Evolutionary conservation across 352 stramenopile genomes (phyloP), one percentile per base, ranked within the genome.

Genomic region (Globisporangium apiculatum): DNA sequence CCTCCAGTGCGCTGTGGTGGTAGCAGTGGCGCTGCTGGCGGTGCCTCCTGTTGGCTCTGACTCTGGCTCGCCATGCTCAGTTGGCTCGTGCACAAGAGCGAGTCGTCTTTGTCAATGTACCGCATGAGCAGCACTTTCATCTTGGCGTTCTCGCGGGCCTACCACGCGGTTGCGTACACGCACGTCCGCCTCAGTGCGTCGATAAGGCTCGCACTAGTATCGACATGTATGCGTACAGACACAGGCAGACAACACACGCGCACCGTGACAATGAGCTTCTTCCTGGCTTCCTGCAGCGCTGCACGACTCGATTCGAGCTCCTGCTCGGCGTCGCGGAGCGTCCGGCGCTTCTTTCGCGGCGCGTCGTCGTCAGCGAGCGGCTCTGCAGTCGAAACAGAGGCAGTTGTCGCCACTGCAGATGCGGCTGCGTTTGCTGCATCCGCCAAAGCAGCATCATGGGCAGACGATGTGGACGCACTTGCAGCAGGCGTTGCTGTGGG

Each of bases 101-200:
- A 89, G 57, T 92, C 77, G 60, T 92, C 84, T 54, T 86, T 87
- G 18, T 94, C 79, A 49, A 94, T 89, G 70, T 94, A 92, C 52
- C 87, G 89, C 77, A 90, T 83, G 31, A 94, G 68, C 55, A 92
- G 50, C 58, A 92, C 83, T 59, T 89, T 90, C 75, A 92, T 91
- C 67, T 91, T 90, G 54, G 84, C 84, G 59, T 92, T 92, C 60
- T 94, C 84, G 18, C 82, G 70, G 17, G 83, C 83, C 78, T 91
- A 51, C 1, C 3, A 41, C 5, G 24, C 7, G 5, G 5, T n/a
- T 8, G 3, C 36, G 24, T 37, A 4, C 8, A 53, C 14, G 49
- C n/a, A 40, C 41, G 5, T 10, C 18, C 17, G 41, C 15, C 1
- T 47, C 12, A 47, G 42, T 47, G 42, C 40, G 35, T 43, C 24